Evolutionary conservation across 345 rosid species (phyloP), one percentile per base, ranked within the genome.

Genomic region (Citrus sp.): DNA sequence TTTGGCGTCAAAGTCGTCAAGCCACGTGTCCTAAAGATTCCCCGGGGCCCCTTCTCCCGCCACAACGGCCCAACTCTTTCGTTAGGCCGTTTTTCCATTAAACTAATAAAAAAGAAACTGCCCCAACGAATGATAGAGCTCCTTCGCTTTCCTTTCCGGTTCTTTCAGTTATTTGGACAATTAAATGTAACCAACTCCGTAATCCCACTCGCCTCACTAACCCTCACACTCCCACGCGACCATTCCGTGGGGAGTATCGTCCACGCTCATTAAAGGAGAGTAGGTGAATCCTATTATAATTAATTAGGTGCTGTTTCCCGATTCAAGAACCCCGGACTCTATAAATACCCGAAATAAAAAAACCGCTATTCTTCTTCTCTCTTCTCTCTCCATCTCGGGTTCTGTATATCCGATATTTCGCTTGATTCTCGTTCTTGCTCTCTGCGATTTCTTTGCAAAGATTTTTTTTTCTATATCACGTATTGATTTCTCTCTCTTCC

Each of bases 1-100:
- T 34, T 73, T 24, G 82, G 32, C 76, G 32, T 3, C 70, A 60
- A 80, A 70, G 80, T 82, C 80, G 16, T 61, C 6, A 1, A n/a
- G 55, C 87, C 87, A 86, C 83, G 88, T 84, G 89, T 84, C 35
- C 3, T 34, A 10, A 24, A 78, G 85, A 80, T 85, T 73, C 76
- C 68, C 2, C 38, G 35, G 78, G 69, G 61, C 65, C 72, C 10
- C 10, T 3, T 46, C 1, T 10, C 18, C 51, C 18, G 4, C 51
- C 51, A 12, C 51, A 42, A 10, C 49, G 49, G 16, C 16, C 49
- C 49, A 42, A 42, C 72, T 22, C 60, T 56, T 4, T 18, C 24
- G 24, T 68, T 78, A 8, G 82, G 62, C 24, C 10, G 51, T 12
- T 28, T 38, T 14, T 16, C 1, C 7, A 5, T 70, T 71, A 51